These are phyloP conservation scores for Medicago ruthenica DNA, from an alignment of 306 rosid genomes.

Conservation along the genomic window DNA sequence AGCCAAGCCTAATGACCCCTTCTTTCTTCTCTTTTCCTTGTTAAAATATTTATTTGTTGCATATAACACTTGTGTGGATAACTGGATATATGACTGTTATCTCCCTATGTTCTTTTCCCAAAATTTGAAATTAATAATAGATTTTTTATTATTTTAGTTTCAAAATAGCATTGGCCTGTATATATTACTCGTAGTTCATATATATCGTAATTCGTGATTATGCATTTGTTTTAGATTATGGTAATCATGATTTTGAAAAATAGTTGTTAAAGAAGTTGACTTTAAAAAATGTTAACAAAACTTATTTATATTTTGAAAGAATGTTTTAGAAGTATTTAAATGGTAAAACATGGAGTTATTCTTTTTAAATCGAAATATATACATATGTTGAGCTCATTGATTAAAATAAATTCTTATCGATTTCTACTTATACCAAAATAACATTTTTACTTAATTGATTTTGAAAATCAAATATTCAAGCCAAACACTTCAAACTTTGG, in stretches of 20 bases:
- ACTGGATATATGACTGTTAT: constrained; percentile 17
- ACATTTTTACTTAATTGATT: too few species aligned
- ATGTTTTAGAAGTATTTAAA: too few species aligned
- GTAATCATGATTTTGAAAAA: not conserved
- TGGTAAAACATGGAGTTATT: too few species aligned
- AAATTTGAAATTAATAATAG: not conserved
- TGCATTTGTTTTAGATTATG: not conserved
- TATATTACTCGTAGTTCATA: not conserved
- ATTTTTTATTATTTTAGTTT: not conserved
- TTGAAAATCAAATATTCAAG: too few species aligned
- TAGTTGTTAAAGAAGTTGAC: too few species aligned
- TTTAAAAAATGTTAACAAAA: too few species aligned
- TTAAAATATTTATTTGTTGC: constrained; percentile 9
- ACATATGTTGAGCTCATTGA: too few species aligned
- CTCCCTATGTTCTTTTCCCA: not conserved
- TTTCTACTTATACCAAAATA: too few species aligned
- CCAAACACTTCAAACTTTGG: too few species aligned
- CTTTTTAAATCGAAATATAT: too few species aligned
- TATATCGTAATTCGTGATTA: not conserved
- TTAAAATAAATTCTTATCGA: too few species aligned
- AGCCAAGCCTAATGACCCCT: constrained; percentile 31
- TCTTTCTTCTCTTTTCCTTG: not conserved
- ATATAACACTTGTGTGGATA: not conserved
- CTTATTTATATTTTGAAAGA: too few species aligned
- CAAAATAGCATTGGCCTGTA: not conserved